Conservation (phyloP, 2,329 filamentous ascomycete species). For the Westerdykella aurantiaca region DNA sequence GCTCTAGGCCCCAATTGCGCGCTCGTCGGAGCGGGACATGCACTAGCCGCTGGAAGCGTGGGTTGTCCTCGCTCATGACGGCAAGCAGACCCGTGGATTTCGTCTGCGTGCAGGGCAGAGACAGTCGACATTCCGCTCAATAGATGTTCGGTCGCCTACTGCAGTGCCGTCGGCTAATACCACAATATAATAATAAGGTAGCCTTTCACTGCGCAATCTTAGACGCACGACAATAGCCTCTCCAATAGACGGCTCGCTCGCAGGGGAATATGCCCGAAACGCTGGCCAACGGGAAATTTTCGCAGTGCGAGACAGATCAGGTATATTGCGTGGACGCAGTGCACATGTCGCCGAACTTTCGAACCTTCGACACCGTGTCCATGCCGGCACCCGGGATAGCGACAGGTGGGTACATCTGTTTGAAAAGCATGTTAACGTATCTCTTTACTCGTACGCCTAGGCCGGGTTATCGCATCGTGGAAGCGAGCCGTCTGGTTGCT, state of each 20-base stretch:
- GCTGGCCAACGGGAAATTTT: conserved; percentile 19
- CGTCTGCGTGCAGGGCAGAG: not conserved
- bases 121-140: too few relatives aligned
- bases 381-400: conserved; percentile 5
- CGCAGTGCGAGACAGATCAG: conserved; percentile 3
- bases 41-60: conserved; percentile 37
- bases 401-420: conserved; percentile 3
- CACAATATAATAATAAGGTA: conserved; percentile 20
- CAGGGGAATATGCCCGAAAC: conserved; percentile 9
- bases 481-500: not conserved
- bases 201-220: conserved; percentile 9
- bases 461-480: not conserved
- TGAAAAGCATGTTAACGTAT: conserved; percentile 12
- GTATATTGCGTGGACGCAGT: conserved; percentile 7
- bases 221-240: conserved; percentile 9
- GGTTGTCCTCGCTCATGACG: conserved; percentile 12
- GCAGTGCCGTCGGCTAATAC: conserved; percentile 32
- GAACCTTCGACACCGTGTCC: conserved; percentile 5
- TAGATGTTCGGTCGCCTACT: conserved; percentile 5
- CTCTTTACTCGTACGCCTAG: conserved; percentile 4
- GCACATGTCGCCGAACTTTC: conserved; percentile 3
- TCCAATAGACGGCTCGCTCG: not conserved
- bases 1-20: conserved; percentile 35
- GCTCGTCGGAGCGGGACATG: conserved; percentile 24
- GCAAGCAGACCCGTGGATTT: conserved; percentile 17